These are phyloP conservation scores for Melastoma candidum DNA, from an alignment of 441 rosid genomes.

Conservation along the genomic window DNA sequence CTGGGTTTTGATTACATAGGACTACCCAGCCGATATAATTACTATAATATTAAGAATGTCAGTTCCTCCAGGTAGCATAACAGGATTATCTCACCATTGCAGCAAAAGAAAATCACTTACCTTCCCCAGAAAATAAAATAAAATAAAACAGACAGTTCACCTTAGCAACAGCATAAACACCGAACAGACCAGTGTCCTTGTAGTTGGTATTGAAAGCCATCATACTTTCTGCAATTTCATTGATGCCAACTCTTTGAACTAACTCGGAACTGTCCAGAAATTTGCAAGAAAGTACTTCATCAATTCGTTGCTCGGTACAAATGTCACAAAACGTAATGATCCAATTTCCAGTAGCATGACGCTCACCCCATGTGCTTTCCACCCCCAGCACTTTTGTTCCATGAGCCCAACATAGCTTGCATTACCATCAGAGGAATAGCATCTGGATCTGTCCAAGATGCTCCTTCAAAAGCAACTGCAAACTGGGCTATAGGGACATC, in stretches of 20 bases:
- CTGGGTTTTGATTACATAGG: too few relatives aligned
- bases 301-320: not conserved
- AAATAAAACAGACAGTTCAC: constrained; percentile 25
- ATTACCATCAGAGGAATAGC: constrained; percentile 91
- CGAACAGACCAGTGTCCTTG: constrained; percentile 96
- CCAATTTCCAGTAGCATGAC: not conserved
- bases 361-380: constrained; percentile 99
- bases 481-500: constrained; percentile 96
- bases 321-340: not conserved
- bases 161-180: constrained; percentile 96
- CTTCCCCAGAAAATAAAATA: too few relatives aligned
- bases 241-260: constrained; percentile 69
- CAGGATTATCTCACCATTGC: too few relatives aligned
- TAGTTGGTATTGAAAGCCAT: constrained; percentile 99
- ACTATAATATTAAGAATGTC: too few relatives aligned
- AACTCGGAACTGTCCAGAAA: constrained; percentile 63
- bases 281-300: constrained; percentile 8
- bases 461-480: constrained; percentile 94
- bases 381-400: constrained; percentile 78
- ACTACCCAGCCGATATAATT: too few relatives aligned
- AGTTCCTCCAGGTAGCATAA: too few relatives aligned
- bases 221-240: constrained; percentile 92
- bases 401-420: constrained; percentile 97
- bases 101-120: too few relatives aligned
- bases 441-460: constrained; percentile 99